Percentiles rank a stretch among this genome's conserved stretches.
Evolutionary conservation across 2,329 filamentous ascomycete species (phyloP).

Genomic region (Xylariaceae sp.): DNA sequence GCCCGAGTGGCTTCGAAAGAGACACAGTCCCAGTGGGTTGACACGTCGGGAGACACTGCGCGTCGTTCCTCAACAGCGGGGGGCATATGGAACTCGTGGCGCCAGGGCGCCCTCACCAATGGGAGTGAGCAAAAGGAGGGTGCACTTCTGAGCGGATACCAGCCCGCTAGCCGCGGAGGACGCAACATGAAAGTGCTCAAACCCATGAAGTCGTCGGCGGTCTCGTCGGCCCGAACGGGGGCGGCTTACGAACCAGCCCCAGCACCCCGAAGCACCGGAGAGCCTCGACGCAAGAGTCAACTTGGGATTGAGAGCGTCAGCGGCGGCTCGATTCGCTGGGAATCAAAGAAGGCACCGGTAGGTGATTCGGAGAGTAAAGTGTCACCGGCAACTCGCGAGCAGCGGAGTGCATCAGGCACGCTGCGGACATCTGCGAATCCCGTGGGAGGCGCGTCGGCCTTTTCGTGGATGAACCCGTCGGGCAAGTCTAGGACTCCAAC

Average conservation of each 20-base stretch:
- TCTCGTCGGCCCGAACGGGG: conserved; percentile 43
- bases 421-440: conserved; percentile 64
- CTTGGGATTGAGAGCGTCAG: conserved; percentile 25
- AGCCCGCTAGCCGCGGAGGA: conserved; percentile 53
- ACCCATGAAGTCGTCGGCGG: conserved; percentile 57
- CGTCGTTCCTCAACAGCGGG: conserved; percentile 31
- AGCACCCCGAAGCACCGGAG: conserved; percentile 36
- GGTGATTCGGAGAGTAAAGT: conserved; percentile 23
- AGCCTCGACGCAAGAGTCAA: conserved; percentile 49
- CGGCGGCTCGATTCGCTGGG: conserved; percentile 38
- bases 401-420: conserved; percentile 31
- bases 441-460: conserved; percentile 85
- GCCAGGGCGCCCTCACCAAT: conserved; percentile 43
- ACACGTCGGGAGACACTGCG: conserved; percentile 16
- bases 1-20: conserved; percentile 23
- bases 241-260: conserved; percentile 44
- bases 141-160: conserved; percentile 56
- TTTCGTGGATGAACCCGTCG: conserved; percentile 74
- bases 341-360: conserved; percentile 42
- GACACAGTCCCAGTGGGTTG: conserved; percentile 14
- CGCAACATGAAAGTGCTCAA: conserved; percentile 88
- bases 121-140: conserved; percentile 48
- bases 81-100: conserved; percentile 66
- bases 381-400: conserved; percentile 28
- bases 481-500: conserved; percentile 36